phyloP scores from a whole-genome alignment of 2,329 filamentous ascomycete genomes.

The Rhytidhysteron rufulum region DNA sequence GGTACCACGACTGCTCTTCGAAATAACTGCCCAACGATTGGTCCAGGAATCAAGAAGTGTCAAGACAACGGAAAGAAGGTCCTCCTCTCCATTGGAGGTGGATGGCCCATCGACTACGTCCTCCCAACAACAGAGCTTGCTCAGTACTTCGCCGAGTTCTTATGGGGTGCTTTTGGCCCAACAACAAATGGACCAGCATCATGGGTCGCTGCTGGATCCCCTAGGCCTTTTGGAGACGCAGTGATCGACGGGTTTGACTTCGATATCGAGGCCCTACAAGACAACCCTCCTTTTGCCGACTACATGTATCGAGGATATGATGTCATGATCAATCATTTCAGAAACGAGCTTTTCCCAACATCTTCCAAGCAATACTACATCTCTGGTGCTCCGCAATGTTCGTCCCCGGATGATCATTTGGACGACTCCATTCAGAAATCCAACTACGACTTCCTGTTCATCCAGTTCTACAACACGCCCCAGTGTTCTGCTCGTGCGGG shows the following conservation, averaged over 20 bases:
- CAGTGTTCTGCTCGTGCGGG: conserved; percentile 48
- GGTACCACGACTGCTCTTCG: conserved; percentile 40
- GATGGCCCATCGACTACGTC: conserved; percentile 37
- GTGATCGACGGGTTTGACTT: conserved; percentile 53
- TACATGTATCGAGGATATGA: conserved; percentile 43
- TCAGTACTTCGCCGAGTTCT: conserved; percentile 46
- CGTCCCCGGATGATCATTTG: conserved; percentile 46
- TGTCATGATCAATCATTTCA: conserved; percentile 47
- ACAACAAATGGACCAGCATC: conserved; percentile 14
- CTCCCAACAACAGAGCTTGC: conserved; percentile 40
- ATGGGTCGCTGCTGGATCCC: conserved; percentile 30
- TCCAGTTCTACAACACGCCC: conserved; percentile 55
- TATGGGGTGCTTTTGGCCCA: conserved; percentile 51
- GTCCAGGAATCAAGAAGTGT: conserved; percentile 26
- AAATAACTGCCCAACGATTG: conserved; percentile 41
- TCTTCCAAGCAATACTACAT: conserved; percentile 44
- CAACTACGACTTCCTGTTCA: conserved; percentile 51
- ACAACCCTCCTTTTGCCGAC: conserved; percentile 17
- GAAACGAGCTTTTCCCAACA: conserved; percentile 36
- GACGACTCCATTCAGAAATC: conserved; percentile 42
- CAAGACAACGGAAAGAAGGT: conserved; percentile 33
- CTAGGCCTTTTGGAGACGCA: conserved; percentile 47
- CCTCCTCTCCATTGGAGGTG: conserved; percentile 48
- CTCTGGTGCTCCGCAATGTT: conserved; percentile 52
- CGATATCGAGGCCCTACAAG: conserved; percentile 38